phyloP scores from a whole-genome alignment of 2,329 filamentous ascomycete species.

The Exophiala calicioides region DNA sequence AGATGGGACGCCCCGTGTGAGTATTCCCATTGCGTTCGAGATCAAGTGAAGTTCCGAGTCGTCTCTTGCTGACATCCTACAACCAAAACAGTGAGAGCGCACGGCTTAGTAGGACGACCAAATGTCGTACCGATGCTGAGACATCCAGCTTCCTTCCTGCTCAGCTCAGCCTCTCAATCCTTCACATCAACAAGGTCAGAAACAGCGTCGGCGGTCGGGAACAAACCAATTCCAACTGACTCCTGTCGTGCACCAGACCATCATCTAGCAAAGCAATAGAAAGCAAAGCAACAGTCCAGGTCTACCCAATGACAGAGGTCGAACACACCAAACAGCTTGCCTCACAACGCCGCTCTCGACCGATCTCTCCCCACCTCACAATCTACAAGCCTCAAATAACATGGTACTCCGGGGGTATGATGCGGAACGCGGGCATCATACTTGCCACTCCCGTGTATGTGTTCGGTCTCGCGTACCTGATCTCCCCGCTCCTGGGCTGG shows the following conservation, averaged over 20 bases:
- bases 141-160: too few relatives aligned
- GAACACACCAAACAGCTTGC: slow-evolving; percentile 65
- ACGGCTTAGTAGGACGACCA: too few relatives aligned
- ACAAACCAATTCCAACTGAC: slow-evolving; percentile 1
- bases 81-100: too few relatives aligned
- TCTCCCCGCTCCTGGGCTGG: slow-evolving; percentile 71
- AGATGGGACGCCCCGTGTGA: too few relatives aligned
- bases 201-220: too few relatives aligned
- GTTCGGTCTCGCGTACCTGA: slow-evolving; percentile 78
- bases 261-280: neutral
- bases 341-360: slow-evolving; percentile 76
- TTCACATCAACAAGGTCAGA: too few relatives aligned
- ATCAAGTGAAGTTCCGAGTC: too few relatives aligned
- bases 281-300: slow-evolving; percentile 7
- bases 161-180: too few relatives aligned
- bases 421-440: slow-evolving; percentile 75
- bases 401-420: slow-evolving; percentile 73
- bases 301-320: slow-evolving; percentile 51
- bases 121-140: too few relatives aligned
- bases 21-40: too few relatives aligned
- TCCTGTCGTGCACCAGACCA: slow-evolving; percentile 5
- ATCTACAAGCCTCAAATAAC: slow-evolving; percentile 88
- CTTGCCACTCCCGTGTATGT: slow-evolving; percentile 74
- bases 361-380: slow-evolving; percentile 77
- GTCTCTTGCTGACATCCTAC: too few relatives aligned